phyloP scores from a whole-genome alignment of 2,329 filamentous ascomycete species.

The Pseudogymnoascus sp. region DNA sequence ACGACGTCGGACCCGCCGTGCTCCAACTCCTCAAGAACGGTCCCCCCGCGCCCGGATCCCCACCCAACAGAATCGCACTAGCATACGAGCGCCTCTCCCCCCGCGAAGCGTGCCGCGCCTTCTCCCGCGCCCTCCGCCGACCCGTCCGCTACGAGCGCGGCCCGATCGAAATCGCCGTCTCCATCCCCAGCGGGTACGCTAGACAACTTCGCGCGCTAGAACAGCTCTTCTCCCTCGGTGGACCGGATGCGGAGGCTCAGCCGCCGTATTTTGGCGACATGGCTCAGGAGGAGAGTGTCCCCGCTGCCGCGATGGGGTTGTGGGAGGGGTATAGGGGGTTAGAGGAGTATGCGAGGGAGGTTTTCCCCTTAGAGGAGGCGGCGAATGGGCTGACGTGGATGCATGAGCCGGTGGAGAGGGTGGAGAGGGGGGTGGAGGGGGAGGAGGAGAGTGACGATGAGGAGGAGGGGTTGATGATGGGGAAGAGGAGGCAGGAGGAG shows the following conservation, averaged over 20 bases:
- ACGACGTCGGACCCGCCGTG: slow-evolving; percentile 87
- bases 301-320: slow-evolving; percentile 67
- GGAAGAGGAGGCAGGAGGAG: slow-evolving; percentile 26
- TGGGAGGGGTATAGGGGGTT: slow-evolving; percentile 90
- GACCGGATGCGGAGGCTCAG: slow-evolving; percentile 41
- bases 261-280: slow-evolving; percentile 57
- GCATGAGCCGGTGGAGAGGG: slow-evolving; percentile 42
- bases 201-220: slow-evolving; percentile 71
- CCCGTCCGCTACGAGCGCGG: slow-evolving; percentile 69
- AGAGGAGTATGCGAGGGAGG: slow-evolving; percentile 90
- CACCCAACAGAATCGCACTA: slow-evolving; percentile 61
- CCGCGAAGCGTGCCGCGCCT: slow-evolving; percentile 70
- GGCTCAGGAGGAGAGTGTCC: slow-evolving; percentile 55
- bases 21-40: slow-evolving; percentile 95
- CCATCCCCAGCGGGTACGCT: slow-evolving; percentile 80
- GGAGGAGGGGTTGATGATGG: slow-evolving; percentile 23
- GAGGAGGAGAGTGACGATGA: slow-evolving; percentile 51
- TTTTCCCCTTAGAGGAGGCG: slow-evolving; percentile 89
- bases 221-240: slow-evolving; percentile 47
- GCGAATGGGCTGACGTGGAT: slow-evolving; percentile 95
- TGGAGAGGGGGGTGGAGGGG: slow-evolving; percentile 22
- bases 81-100: slow-evolving; percentile 88
- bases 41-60: slow-evolving; percentile 58
- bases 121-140: slow-evolving; percentile 69
- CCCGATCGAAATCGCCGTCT: slow-evolving; percentile 76